phyloP scores from a whole-genome alignment of 345 rosid species.

The Psidium guajava region DNA sequence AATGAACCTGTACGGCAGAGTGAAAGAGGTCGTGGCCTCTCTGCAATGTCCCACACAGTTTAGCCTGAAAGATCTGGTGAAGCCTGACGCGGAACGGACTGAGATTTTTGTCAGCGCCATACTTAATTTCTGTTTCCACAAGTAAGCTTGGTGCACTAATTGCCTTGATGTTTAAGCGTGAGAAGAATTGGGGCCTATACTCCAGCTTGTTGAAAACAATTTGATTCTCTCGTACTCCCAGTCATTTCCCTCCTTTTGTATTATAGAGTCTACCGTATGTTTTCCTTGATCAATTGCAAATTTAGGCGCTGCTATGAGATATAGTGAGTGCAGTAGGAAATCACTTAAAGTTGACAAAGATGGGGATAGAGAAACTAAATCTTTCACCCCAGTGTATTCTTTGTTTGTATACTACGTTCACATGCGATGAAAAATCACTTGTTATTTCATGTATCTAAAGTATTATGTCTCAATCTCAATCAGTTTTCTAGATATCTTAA shows the following conservation, averaged over 20 bases:
- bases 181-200: not conserved
- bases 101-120: conserved; percentile 70
- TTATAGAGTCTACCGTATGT: no score
- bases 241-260: no score
- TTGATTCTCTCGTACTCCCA: no score
- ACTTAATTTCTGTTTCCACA: conserved; percentile 72
- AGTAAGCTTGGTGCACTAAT: conserved; percentile 17
- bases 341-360: no score
- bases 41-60: conserved; percentile 46
- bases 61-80: conserved; percentile 51
- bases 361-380: no score
- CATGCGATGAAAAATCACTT: not conserved
- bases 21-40: conserved; percentile 30
- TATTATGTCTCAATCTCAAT: not conserved
- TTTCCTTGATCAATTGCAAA: no score
- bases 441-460: not conserved
- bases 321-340: no score
- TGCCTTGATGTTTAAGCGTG: not conserved
- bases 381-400: not conserved
- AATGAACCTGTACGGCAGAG: conserved; percentile 32
- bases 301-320: no score
- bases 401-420: not conserved
- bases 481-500: not conserved
- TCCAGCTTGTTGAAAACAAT: no score
- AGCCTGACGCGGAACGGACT: conserved; percentile 49